These are phyloP conservation scores for Claviceps sp. DNA, from an alignment of 2,329 filamentous ascomycete species.

Conservation along the genomic window DNA sequence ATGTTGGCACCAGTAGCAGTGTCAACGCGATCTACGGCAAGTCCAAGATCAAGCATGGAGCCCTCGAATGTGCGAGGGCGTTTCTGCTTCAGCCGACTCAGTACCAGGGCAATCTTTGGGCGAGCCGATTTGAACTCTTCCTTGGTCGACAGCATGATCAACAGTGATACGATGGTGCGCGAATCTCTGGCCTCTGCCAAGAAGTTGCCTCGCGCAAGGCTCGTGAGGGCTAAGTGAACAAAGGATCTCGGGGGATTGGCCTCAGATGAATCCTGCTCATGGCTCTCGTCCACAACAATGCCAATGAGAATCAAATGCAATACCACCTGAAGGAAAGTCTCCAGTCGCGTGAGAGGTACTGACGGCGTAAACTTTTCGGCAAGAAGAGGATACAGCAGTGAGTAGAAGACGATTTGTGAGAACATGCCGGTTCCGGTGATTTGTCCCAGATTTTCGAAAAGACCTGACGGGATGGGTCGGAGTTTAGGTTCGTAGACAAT, in stretches of 20 bases:
- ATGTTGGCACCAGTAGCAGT: slow-evolving; percentile 66
- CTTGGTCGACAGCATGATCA: slow-evolving; percentile 49
- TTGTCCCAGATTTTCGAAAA: slow-evolving; percentile 60
- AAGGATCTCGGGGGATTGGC: slow-evolving; percentile 50
- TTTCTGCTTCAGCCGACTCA: slow-evolving; percentile 76
- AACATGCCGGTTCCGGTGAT: slow-evolving; percentile 82
- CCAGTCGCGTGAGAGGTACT: slow-evolving; percentile 70
- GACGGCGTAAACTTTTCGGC: slow-evolving; percentile 55
- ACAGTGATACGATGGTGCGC: slow-evolving; percentile 50
- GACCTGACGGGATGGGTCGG: slow-evolving; percentile 59
- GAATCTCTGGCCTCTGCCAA: slow-evolving; percentile 40
- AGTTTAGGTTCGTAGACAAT: slow-evolving; percentile 87
- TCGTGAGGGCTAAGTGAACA: slow-evolving; percentile 54
- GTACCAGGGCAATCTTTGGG: slow-evolving; percentile 69
- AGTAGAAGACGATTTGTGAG: slow-evolving; percentile 79
- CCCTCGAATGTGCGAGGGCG: slow-evolving; percentile 59
- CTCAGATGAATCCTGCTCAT: slow-evolving; percentile 36
- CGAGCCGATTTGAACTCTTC: slow-evolving; percentile 72
- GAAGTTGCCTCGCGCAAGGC: slow-evolving; percentile 47
- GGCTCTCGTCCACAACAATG: slow-evolving; percentile 63
- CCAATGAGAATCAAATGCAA: slow-evolving; percentile 79
- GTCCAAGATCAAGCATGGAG: slow-evolving; percentile 48
- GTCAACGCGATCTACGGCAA: slow-evolving; percentile 66
- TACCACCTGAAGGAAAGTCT: slow-evolving; percentile 84
- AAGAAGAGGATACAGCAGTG: slow-evolving; percentile 66